Base-by-base conservation (phyloP, 345 rosid species). In the Euclidium syriacum region DNA sequence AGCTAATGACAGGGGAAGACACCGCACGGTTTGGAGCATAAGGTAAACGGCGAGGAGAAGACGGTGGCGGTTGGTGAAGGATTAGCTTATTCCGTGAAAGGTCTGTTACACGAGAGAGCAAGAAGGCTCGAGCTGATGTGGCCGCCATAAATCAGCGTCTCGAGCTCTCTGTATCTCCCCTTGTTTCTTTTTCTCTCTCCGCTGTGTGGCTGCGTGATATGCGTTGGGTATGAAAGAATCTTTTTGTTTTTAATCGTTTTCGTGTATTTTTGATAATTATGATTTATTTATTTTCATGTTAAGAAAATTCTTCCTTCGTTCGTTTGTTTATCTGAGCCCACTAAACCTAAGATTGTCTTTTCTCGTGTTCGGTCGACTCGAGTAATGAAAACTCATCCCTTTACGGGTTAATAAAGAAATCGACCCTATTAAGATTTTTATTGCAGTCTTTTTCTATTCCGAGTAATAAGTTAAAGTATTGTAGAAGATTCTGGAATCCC, bases 101-200 rank as follows among this genome's bases (percentile, higher is more conserved):
- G 23, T 71, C 72, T 1, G 64, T 61, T 54, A 78, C 42, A 57
- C 81, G 83, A 34, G 79, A 76, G 58, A 80, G 70, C 48, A 70
- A 41, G 69, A 84, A 78, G 48, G 80, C 79, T 72, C 84, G 79
- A 41, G 81, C 76, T 52, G 81, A 73, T 19, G 87, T 16, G 53
- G 89, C 81, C 72, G 95, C 95, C 95, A 87, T 87, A 64, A 15
- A 50, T 39, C 67, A 48, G 64, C 51, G 60, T 33, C 34, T 47
- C 64, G 46, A 44, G 68, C 68, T 66, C 23, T 22, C 20, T 36
- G 33, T 64, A 36, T 68, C 22, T 44, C 52, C n/a, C n/a, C n/a
- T n/a, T n/a, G n/a, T n/a, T n/a, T 50, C 43, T 34, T 32, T 61
- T 23, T 53, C 57, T 52, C 69, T 23, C 48, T 55, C 30, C n/a